A percentile compares a stretch with the other conserved stretches of the same genome.
phyloP scores from a whole-genome alignment of 495 filamentous ascomycete genomes.

The Physcia stellaris region DNA sequence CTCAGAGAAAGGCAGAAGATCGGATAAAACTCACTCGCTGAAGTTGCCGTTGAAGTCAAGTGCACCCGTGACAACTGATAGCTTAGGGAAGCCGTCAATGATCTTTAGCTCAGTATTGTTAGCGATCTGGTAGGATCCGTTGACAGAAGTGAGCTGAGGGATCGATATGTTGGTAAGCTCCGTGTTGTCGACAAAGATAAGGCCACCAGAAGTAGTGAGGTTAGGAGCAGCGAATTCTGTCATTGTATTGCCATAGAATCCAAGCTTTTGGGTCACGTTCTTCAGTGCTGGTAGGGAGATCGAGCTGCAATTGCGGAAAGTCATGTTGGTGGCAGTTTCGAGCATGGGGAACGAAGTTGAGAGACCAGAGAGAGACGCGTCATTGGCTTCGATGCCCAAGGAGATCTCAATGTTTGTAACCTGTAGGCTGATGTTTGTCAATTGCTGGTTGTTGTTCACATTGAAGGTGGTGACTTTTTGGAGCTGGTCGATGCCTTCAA shows the following conservation, averaged over 20 bases:
- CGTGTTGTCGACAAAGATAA: conserved; percentile 70
- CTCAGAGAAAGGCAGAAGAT: neutral
- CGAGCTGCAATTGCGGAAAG: conserved; percentile 67
- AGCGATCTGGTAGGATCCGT: conserved; percentile 67
- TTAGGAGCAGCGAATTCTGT: conserved; percentile 55
- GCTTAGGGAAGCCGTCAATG: conserved; percentile 50
- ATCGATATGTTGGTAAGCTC: conserved; percentile 65
- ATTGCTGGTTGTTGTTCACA: conserved; percentile 67
- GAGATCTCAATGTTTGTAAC: conserved; percentile 38
- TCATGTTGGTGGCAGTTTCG: conserved; percentile 65
- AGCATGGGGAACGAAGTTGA: conserved; percentile 61
- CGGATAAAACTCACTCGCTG: conserved; percentile 47
- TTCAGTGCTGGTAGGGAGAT: conserved; percentile 66
- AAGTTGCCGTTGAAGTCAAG: conserved; percentile 84
- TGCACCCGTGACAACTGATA: conserved; percentile 65
- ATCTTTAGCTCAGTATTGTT: conserved; percentile 65
- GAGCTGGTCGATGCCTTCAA: conserved; percentile 72
- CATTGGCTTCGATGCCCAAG: conserved; percentile 51
- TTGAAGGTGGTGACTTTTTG: conserved; percentile 44
- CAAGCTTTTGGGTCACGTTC: conserved; percentile 62
- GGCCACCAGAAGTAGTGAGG: conserved; percentile 61
- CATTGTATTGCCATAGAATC: conserved; percentile 74
- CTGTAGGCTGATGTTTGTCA: conserved; percentile 55
- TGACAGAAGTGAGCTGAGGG: conserved; percentile 49
- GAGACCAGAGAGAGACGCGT: conserved; percentile 36